These are phyloP conservation scores for Cyberlindnera americana DNA, from an alignment of 805 yeast genomes.

Conservation along the genomic window DNA sequence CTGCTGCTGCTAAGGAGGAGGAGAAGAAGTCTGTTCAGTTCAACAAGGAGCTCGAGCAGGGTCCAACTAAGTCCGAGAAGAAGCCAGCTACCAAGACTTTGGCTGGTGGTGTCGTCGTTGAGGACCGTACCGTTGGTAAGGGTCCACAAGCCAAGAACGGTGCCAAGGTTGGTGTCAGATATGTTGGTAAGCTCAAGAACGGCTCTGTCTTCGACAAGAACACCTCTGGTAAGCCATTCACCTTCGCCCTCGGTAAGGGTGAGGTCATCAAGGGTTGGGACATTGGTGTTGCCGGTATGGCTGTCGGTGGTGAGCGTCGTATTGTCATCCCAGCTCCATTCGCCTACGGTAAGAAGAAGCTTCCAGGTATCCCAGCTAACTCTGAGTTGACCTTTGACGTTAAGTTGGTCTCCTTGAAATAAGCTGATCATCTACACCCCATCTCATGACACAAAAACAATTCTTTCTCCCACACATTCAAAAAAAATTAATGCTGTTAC, in stretches of 20 bases:
- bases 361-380: constrained; percentile 98
- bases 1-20: constrained; percentile 21
- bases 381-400: constrained; percentile 95
- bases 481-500: constrained; percentile 1
- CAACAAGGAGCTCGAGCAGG: constrained; percentile 88
- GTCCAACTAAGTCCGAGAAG: constrained; percentile 66
- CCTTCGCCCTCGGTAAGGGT: constrained; percentile 89
- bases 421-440: constrained; percentile 22
- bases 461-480: no score
- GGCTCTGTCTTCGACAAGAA: constrained; percentile 97
- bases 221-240: constrained; percentile 95
- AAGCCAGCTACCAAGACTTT: constrained; percentile 73
- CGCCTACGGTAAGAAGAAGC: constrained; percentile 92
- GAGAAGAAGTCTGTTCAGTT: constrained; percentile 72
- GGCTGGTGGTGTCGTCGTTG: constrained; percentile 89
- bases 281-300: constrained; percentile 97
- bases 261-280: constrained; percentile 99
- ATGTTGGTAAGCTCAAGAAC: constrained; percentile 95
- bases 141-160: constrained; percentile 89
- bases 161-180: constrained; percentile 91
- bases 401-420: constrained; percentile 87
- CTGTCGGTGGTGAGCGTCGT: constrained; percentile 98
- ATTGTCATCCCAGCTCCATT: constrained; percentile 91
- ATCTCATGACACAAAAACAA: not conserved
- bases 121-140: constrained; percentile 86